phyloP scores from a whole-genome alignment of 495 filamentous ascomycete genomes.

The Penicillium lividum region DNA sequence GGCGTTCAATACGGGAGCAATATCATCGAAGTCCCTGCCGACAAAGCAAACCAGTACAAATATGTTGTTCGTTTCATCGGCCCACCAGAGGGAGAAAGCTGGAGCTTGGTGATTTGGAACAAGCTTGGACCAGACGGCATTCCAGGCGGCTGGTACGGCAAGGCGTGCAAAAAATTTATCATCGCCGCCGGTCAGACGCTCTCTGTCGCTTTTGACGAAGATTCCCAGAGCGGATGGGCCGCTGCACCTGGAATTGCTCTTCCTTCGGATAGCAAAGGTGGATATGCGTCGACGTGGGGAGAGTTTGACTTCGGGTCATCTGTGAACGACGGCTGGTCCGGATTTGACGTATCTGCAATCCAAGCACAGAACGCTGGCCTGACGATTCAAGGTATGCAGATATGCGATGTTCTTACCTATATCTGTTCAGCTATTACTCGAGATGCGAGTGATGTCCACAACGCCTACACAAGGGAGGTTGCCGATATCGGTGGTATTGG shows the following conservation, averaged over 20 bases:
- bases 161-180: conserved; percentile 41
- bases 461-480: conserved; percentile 39
- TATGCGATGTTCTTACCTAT: conserved; percentile 28
- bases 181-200: conserved; percentile 42
- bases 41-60: conserved; percentile 39
- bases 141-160: conserved; percentile 42
- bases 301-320: conserved; percentile 44
- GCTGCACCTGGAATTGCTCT: conserved; percentile 34
- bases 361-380: conserved; percentile 34
- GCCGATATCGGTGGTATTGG: conserved; percentile 41
- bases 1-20: conserved; percentile 55
- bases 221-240: conserved; percentile 44
- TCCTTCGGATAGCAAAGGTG: conserved; percentile 34
- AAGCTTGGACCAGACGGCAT: conserved; percentile 45
- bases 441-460: conserved; percentile 28
- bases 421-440: conserved; percentile 37
- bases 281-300: conserved; percentile 45
- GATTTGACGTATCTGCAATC: conserved; percentile 46
- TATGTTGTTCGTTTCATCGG: conserved; percentile 51
- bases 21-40: conserved; percentile 44
- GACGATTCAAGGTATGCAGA: conserved; percentile 36
- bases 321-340: conserved; percentile 40
- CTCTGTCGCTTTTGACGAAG: conserved; percentile 48
- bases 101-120: conserved; percentile 54
- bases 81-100: conserved; percentile 26